Percentiles rank a stretch among this genome's conserved stretches.
phyloP scores from a whole-genome alignment of 75 land plant species.

The Gnetum montanum region DNA sequence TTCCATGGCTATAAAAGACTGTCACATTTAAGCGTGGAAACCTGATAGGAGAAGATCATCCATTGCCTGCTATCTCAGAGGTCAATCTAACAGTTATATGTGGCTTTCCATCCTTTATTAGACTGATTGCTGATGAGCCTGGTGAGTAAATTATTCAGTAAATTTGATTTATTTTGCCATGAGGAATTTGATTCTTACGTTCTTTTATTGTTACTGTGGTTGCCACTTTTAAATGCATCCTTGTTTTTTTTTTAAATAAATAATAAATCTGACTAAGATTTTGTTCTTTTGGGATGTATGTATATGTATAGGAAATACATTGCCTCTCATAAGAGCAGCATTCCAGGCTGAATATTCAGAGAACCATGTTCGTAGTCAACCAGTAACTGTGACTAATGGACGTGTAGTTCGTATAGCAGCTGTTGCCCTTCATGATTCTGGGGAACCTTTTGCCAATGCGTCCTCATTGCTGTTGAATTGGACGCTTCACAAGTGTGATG shows the following conservation, averaged over 20 bases:
- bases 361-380: constrained; percentile 23
- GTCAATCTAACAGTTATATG: constrained; percentile 43
- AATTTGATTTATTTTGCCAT: too few relatives aligned
- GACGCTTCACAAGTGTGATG: constrained; percentile 54
- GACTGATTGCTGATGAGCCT: constrained; percentile 60
- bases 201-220: neutral
- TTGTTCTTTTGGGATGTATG: neutral
- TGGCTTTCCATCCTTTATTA: constrained; percentile 55
- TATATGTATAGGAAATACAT: constrained; percentile 35
- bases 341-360: constrained; percentile 40
- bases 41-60: constrained; percentile 58
- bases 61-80: constrained; percentile 41
- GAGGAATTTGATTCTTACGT: neutral
- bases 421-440: constrained; percentile 51
- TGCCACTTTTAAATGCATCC: neutral
- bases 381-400: constrained; percentile 63
- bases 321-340: constrained; percentile 30
- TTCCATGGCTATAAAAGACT: constrained; percentile 33
- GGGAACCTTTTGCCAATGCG: constrained; percentile 77
- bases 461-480: constrained; percentile 75
- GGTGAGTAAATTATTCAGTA: constrained; percentile 19
- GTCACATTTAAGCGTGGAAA: constrained; percentile 77
- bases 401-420: constrained; percentile 70
- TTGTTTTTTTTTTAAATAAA: neutral
- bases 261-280: neutral